Conservation (phyloP, 2,329 filamentous ascomycete genomes). For the Colletotrichum somersetense region DNA sequence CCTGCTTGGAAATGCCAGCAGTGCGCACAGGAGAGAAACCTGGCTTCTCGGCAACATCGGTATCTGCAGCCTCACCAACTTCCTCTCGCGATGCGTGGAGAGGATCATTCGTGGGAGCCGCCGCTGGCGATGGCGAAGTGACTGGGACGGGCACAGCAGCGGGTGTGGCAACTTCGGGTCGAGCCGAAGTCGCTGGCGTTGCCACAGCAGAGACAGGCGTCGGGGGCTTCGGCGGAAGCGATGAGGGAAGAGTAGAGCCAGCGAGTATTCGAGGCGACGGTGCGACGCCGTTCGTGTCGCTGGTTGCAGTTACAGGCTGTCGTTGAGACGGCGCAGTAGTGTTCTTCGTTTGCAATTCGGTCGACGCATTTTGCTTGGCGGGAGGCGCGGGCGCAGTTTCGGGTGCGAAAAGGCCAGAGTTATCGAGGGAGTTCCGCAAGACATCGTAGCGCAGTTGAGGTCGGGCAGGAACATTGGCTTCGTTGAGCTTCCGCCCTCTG, state of each 20-base stretch:
- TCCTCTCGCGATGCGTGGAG: slow-evolving; percentile 35
- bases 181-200: slow-evolving; percentile 14
- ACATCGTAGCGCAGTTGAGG: slow-evolving; percentile 60
- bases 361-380: slow-evolving; percentile 23
- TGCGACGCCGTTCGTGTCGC: slow-evolving; percentile 19
- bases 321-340: slow-evolving; percentile 12
- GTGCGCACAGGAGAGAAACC: background rate
- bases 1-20: slow-evolving; percentile 19
- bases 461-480: slow-evolving; percentile 65
- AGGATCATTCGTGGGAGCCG: slow-evolving; percentile 24
- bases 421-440: slow-evolving; percentile 54
- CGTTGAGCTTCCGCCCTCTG: slow-evolving; percentile 64
- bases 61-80: slow-evolving; percentile 5
- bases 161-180: slow-evolving; percentile 14
- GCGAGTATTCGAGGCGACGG: slow-evolving; percentile 12
- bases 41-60: background rate
- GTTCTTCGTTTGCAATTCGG: slow-evolving; percentile 23
- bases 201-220: slow-evolving; percentile 14
- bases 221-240: slow-evolving; percentile 25
- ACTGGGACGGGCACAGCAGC: slow-evolving; percentile 1
- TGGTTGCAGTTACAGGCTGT: slow-evolving; percentile 11
- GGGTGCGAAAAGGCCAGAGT: slow-evolving; percentile 44
- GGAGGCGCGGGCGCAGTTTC: slow-evolving; percentile 19
- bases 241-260: slow-evolving; percentile 6
- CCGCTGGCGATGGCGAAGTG: slow-evolving; percentile 4